Conservation (phyloP, 768 basidiomycete genomes). For the Strobilomyces dryophilus region DNA sequence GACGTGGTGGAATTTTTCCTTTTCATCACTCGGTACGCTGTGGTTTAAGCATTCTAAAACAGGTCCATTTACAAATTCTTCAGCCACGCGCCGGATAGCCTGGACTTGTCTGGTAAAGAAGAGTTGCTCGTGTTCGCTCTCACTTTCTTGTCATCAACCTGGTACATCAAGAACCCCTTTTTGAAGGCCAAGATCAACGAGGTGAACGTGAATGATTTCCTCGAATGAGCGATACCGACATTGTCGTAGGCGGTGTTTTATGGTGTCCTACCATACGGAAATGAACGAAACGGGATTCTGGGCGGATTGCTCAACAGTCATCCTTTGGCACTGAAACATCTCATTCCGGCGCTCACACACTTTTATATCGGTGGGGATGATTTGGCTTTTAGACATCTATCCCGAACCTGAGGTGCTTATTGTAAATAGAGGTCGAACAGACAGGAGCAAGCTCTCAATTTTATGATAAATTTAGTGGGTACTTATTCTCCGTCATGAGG, state of each 20-base stretch:
- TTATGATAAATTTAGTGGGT: slow-evolving; percentile 95
- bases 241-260: slow-evolving; percentile 62
- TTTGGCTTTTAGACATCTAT: background rate
- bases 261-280: slow-evolving; percentile 62
- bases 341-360: slow-evolving; percentile 88
- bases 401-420: slow-evolving; percentile 1
- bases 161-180: slow-evolving; percentile 99
- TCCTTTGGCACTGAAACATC: slow-evolving; percentile 77
- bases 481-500: background rate
- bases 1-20: slow-evolving; percentile 88
- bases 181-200: slow-evolving; percentile 95
- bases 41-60: background rate
- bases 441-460: slow-evolving; percentile 98
- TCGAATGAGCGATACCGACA: background rate
- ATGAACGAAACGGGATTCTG: slow-evolving; percentile 67
- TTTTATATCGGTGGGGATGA: slow-evolving; percentile 82
- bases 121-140: slow-evolving; percentile 85
- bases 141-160: slow-evolving; percentile 89
- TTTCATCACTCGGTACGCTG: slow-evolving; percentile 72
- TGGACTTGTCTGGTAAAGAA: slow-evolving; percentile 80
- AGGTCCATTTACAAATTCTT: slow-evolving; percentile 1
- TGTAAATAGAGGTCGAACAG: slow-evolving; percentile 81
- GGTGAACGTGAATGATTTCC: slow-evolving; percentile 35
- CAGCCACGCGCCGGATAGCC: slow-evolving; percentile 69
- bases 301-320: slow-evolving; percentile 82